Percentiles rank a stretch among this genome's conserved stretches.
Conservation (phyloP, 805 yeast genomes). For the Lachancea cidri region DNA sequence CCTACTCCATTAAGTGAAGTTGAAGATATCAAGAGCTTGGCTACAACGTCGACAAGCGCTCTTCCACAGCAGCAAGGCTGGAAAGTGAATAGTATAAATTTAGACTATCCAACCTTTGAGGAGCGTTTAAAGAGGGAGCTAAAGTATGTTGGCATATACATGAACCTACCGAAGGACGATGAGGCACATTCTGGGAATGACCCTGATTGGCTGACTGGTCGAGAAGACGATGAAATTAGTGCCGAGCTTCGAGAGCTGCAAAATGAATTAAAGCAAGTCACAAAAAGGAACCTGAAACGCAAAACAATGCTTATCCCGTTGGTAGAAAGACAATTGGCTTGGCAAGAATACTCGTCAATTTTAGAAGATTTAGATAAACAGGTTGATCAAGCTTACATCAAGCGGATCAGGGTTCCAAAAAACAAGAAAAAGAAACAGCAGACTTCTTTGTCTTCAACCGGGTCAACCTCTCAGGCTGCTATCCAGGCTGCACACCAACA, state of each 20-base stretch:
- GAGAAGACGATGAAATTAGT: constrained; percentile 93
- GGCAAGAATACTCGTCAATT: constrained; percentile 88
- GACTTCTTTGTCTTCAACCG: constrained; percentile 18
- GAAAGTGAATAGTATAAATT: constrained; percentile 41
- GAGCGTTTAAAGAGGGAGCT: constrained; percentile 84
- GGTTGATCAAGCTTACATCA: constrained; percentile 88
- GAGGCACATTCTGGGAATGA: constrained; percentile 28
- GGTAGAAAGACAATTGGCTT: constrained; percentile 84
- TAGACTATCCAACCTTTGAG: constrained; percentile 77
- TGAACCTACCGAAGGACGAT: constrained; percentile 43
- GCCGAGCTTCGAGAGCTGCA: constrained; percentile 76
- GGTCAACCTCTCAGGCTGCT: constrained; percentile 31
- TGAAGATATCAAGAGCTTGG: constrained; percentile 8
- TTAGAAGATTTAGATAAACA: constrained; percentile 93
- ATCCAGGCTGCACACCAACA: constrained; percentile 49
- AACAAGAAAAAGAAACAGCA: constrained; percentile 36
- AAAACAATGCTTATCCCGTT: constrained; percentile 63
- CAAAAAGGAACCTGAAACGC: constrained; percentile 58
- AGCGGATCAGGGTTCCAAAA: constrained; percentile 70
- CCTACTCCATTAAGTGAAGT: constrained; percentile 20
- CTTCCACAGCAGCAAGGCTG: constrained; percentile 43
- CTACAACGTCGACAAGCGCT: constrained; percentile 27
- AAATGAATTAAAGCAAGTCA: constrained; percentile 54
- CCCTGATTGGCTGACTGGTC: constrained; percentile 62
- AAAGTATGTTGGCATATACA: constrained; percentile 83